Evolutionary conservation across 139 green algal genomes (phyloP).

Genomic region (Chlorella sp.): DNA sequence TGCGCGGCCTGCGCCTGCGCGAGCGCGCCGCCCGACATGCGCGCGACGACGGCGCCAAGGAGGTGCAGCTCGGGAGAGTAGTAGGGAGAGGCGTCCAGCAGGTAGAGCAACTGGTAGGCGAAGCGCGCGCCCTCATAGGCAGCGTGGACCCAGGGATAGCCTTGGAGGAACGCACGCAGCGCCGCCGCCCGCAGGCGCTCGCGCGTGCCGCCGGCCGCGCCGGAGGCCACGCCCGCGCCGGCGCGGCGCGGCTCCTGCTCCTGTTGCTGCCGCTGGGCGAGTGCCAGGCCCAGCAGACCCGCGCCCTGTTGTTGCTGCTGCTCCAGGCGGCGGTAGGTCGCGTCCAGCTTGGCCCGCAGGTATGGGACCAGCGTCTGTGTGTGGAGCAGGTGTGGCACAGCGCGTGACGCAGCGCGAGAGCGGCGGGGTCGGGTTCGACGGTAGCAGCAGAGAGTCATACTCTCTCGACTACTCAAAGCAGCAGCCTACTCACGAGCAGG

Average conservation of each 20-base stretch:
- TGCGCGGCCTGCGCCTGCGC: slow-evolving; percentile 37
- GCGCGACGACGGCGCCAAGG: slow-evolving; percentile 60
- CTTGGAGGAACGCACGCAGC: slow-evolving; percentile 30
- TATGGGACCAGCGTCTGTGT: slow-evolving; percentile 75
- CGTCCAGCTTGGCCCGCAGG: slow-evolving; percentile 62
- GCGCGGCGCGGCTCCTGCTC: background rate
- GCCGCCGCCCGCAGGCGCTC: background rate
- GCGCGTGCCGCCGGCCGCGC: background rate
- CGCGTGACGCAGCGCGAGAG: no score
- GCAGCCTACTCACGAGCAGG: slow-evolving; percentile 37
- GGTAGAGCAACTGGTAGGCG: slow-evolving; percentile 74
- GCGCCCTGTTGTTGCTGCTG: slow-evolving; percentile 4
- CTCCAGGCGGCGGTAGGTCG: slow-evolving; percentile 41
- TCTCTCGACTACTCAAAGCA: no score
- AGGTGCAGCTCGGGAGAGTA: slow-evolving; percentile 61
- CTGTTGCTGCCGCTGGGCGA: background rate
- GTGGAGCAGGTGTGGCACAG: no score
- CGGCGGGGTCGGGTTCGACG: no score
- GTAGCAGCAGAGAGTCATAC: no score
- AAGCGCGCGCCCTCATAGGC: slow-evolving; percentile 58
- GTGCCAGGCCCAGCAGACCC: background rate
- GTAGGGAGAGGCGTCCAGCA: slow-evolving; percentile 57
- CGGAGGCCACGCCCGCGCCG: background rate
- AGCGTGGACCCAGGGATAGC: slow-evolving; percentile 62
- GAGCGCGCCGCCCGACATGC: slow-evolving; percentile 47